Percentiles rank a stretch among this genome's conserved stretches.
Conservation (phyloP, 139 green algal species). For the Chlamydomonas applanata region DNA sequence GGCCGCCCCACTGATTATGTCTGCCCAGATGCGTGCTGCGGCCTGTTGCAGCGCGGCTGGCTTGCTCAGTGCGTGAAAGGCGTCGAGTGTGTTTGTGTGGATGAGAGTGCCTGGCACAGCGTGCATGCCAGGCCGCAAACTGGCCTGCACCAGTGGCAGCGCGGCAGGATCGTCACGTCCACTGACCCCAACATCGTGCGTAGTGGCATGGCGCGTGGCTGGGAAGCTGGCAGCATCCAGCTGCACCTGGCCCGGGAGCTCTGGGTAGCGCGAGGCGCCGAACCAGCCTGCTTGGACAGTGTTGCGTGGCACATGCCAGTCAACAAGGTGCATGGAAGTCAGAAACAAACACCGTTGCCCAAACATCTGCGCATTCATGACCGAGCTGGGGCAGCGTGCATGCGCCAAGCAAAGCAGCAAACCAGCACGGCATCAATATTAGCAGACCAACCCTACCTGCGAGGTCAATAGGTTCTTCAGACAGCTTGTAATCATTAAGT, state of each 20-base stretch:
- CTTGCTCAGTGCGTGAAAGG: constrained; percentile 59
- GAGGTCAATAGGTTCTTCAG: constrained; percentile 37
- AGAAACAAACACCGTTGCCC: no score
- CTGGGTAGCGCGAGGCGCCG: constrained; percentile 27
- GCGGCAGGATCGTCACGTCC: not conserved
- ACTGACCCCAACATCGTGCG: not conserved
- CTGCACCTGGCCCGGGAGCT: constrained; percentile 31
- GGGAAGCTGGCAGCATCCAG: constrained; percentile 30
- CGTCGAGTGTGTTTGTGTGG: constrained; percentile 79
- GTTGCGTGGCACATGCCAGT: not conserved
- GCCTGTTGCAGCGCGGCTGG: constrained; percentile 29
- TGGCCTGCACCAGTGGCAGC: not conserved
- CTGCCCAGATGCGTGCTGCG: constrained; percentile 46
- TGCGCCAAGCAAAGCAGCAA: not conserved
- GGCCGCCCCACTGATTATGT: constrained; percentile 63
- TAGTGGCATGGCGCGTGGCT: not conserved
- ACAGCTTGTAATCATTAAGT: constrained; percentile 46
- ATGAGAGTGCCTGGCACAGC: constrained; percentile 39
- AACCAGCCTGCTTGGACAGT: constrained; percentile 24
- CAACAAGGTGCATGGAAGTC: no score
- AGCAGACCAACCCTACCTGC: constrained; percentile 23
- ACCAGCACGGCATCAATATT: not conserved
- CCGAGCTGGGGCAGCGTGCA: no score
- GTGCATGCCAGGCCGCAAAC: constrained; percentile 1
- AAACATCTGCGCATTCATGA: no score